A percentile compares a stretch with the other conserved stretches of the same genome.
Evolutionary conservation across 805 yeast species (phyloP).

Genomic region (Wickerhamiella azymoides): DNA sequence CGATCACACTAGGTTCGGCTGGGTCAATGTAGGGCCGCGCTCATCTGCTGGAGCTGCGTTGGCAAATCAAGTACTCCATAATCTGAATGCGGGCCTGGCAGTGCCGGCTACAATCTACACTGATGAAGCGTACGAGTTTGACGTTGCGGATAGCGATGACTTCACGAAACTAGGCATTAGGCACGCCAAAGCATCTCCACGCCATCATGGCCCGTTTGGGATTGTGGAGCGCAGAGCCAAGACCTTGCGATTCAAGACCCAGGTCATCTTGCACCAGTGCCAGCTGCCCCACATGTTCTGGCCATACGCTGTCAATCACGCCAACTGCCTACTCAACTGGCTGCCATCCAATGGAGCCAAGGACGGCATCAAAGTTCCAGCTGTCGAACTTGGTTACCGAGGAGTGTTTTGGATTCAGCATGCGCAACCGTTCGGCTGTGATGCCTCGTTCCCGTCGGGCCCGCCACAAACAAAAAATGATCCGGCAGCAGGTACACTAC

Average conservation of each 20-base stretch:
- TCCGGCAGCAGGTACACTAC: too few relatives aligned
- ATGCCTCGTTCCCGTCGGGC: too few relatives aligned
- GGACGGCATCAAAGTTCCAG: too few relatives aligned
- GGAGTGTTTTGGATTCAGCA: too few relatives aligned
- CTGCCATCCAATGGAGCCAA: neutral
- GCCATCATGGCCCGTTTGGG: neutral
- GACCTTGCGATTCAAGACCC: neutral
- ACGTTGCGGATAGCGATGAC: too few relatives aligned
- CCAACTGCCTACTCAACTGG: neutral
- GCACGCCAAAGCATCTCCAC: neutral
- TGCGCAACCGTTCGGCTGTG: too few relatives aligned
- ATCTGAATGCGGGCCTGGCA: neutral
- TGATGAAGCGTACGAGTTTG: constrained; percentile 1
- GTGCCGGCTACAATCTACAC: neutral
- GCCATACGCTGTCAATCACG: neutral
- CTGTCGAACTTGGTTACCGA: too few relatives aligned
- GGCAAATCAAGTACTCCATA: neutral
- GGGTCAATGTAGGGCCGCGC: neutral
- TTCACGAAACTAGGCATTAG: too few relatives aligned
- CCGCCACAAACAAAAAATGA: too few relatives aligned
- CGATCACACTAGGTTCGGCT: neutral
- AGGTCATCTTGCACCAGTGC: neutral
- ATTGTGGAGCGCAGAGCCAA: neutral
- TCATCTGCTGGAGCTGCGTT: neutral
- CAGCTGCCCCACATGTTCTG: neutral